These are phyloP conservation scores for Aspergillus wentii DNA, from an alignment of 495 filamentous ascomycete genomes.

Conservation along the genomic window DNA sequence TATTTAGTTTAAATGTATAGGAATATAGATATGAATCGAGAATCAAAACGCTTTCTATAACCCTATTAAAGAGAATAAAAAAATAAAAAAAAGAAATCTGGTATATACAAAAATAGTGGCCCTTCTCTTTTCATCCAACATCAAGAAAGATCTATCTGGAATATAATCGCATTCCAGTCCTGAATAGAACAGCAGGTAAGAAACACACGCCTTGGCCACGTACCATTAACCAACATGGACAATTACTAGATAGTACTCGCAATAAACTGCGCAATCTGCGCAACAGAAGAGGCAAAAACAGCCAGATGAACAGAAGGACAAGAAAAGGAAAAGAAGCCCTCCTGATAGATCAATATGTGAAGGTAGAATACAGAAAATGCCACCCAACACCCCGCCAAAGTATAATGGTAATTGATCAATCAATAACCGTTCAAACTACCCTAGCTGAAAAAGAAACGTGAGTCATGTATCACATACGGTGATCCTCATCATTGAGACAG, in stretches of 20 bases:
- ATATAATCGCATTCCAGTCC: too few species aligned
- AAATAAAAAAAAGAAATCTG: slow-evolving; percentile 3
- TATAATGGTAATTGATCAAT: slow-evolving; percentile 10
- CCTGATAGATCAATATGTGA: slow-evolving; percentile 1
- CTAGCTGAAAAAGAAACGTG: slow-evolving; percentile 30
- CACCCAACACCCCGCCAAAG: slow-evolving; percentile 25
- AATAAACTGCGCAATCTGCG: slow-evolving; percentile 1
- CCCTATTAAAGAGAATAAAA: slow-evolving; percentile 10
- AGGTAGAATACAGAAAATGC: slow-evolving; percentile 17
- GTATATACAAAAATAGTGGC: too few species aligned
- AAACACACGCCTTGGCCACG: too few species aligned
- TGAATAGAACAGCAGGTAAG: too few species aligned
- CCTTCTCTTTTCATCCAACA: neutral
- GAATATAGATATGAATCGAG: neutral
- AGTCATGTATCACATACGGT: slow-evolving; percentile 31
- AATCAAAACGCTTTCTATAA: slow-evolving; percentile 13
- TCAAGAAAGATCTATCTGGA: too few species aligned
- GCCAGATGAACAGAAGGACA: slow-evolving; percentile 4
- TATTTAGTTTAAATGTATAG: too few species aligned
- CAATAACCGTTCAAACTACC: slow-evolving; percentile 2
- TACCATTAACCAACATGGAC: too few species aligned
- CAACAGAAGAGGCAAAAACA: slow-evolving; percentile 5
- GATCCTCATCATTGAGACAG: too few species aligned
- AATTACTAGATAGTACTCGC: slow-evolving; percentile 19
- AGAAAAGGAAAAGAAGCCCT: slow-evolving; percentile 5